Evolutionary conservation across 805 yeast species (phyloP).

Genomic region (Myxozyma mucilagina): DNA sequence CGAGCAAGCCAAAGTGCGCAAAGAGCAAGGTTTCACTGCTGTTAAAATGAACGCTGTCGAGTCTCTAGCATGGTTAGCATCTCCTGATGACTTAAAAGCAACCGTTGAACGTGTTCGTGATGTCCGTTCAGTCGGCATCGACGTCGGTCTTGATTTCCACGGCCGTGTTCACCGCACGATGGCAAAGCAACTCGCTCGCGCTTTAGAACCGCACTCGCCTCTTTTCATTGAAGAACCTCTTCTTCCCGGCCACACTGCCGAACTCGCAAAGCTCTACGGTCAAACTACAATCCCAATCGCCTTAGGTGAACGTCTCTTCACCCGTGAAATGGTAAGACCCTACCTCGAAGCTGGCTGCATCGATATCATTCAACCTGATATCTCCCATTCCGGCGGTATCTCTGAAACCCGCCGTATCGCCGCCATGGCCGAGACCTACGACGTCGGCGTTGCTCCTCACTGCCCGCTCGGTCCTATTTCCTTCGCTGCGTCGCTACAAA

Average conservation of each 20-base stretch:
- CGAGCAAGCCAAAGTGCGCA: slow-evolving; percentile 35
- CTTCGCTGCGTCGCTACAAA: slow-evolving; percentile 37
- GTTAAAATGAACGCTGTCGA: slow-evolving; percentile 41
- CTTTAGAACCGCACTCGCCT: slow-evolving; percentile 36
- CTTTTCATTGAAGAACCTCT: slow-evolving; percentile 39
- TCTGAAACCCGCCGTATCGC: slow-evolving; percentile 38
- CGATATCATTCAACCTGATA: slow-evolving; percentile 38
- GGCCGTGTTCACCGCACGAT: slow-evolving; percentile 39
- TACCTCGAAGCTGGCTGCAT: slow-evolving; percentile 36
- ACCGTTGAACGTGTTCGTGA: slow-evolving; percentile 35
- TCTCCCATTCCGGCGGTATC: slow-evolving; percentile 38
- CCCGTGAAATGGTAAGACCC: slow-evolving; percentile 34
- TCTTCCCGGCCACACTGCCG: slow-evolving; percentile 36
- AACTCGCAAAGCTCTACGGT: slow-evolving; percentile 28
- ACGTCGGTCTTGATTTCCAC: slow-evolving; percentile 39
- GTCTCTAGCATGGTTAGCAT: slow-evolving; percentile 34
- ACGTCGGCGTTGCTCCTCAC: slow-evolving; percentile 39
- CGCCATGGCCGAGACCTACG: slow-evolving; percentile 38
- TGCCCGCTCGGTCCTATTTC: slow-evolving; percentile 40
- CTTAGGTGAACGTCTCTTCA: slow-evolving; percentile 37
- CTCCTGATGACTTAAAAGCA: slow-evolving; percentile 34
- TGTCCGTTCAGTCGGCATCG: slow-evolving; percentile 35
- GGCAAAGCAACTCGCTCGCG: slow-evolving; percentile 38
- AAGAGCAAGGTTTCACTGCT: slow-evolving; percentile 39
- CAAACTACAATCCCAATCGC: slow-evolving; percentile 38